phyloP scores from a whole-genome alignment of 169 alveolate genomes.

The Plasmodium sp. region DNA sequence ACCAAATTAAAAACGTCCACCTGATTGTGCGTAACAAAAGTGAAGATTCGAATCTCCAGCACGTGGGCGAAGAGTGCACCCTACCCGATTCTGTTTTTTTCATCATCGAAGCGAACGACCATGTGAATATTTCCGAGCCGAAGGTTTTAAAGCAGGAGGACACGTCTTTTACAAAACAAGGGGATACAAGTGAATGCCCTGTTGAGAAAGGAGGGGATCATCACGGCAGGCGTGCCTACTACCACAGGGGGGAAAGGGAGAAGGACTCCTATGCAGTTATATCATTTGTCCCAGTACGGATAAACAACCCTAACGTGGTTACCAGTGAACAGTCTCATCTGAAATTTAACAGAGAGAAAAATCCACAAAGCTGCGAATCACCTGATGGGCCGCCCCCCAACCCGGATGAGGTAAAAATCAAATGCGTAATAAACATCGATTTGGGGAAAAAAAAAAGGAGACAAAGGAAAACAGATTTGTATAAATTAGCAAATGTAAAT shows the following conservation, averaged over 20 bases:
- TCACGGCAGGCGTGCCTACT: not conserved
- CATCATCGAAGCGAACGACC: constrained; percentile 28
- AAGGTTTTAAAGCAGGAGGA: not conserved
- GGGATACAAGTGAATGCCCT: not conserved
- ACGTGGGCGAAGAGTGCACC: not conserved
- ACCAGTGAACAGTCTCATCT: not conserved
- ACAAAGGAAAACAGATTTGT: constrained; percentile 38
- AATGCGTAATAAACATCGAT: constrained; percentile 29
- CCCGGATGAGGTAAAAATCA: constrained; percentile 1
- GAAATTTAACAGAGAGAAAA: not conserved
- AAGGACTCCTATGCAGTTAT: constrained; percentile 16
- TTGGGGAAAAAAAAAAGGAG: constrained; percentile 10
- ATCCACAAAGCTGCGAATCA: not conserved
- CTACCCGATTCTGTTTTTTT: constrained; percentile 8
- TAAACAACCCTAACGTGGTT: not conserved
- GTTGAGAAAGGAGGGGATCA: not conserved
- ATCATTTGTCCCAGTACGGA: constrained; percentile 34
- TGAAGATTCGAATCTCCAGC: not conserved
- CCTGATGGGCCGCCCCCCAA: not conserved
- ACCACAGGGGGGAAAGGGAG: not conserved
- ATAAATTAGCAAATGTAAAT: constrained; percentile 21
- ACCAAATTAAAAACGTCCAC: constrained; percentile 4
- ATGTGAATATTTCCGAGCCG: not conserved
- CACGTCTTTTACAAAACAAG: not conserved
- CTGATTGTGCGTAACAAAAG: not conserved